Conservation (phyloP, 495 filamentous ascomycete genomes). For the Achaetomiella virescens region DNA sequence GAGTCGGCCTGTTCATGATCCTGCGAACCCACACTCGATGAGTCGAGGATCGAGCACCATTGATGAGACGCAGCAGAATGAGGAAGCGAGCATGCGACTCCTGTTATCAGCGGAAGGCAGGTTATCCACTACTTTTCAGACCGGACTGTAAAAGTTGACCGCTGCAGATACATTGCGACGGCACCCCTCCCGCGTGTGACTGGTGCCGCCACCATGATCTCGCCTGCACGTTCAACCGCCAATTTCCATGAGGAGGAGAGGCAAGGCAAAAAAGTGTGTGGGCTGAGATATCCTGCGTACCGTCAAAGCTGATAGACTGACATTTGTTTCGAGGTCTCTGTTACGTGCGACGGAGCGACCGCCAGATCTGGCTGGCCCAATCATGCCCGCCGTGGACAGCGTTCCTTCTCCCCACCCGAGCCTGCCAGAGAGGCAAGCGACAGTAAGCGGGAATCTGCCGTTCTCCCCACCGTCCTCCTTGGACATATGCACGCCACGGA, state of each 20-base stretch:
- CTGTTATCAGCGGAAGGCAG: constrained; percentile 46
- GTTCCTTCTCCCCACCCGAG: background rate
- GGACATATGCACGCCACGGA: background rate
- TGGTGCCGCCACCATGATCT: constrained; percentile 50
- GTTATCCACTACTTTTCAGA: background rate
- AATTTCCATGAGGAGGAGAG: constrained; percentile 16
- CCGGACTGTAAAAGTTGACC: background rate
- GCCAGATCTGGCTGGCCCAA: too few relatives aligned
- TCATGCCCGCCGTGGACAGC: background rate
- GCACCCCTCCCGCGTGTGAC: constrained; percentile 37
- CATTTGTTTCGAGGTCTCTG: background rate
- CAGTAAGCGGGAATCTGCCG: background rate
- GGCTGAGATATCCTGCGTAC: background rate
- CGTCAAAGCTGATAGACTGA: background rate
- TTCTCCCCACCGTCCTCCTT: background rate
- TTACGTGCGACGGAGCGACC: background rate
- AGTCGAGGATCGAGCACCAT: too few relatives aligned
- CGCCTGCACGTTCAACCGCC: constrained; percentile 44
- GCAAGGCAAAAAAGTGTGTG: constrained; percentile 23
- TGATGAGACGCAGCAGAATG: constrained; percentile 1
- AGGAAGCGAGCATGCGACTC: constrained; percentile 43
- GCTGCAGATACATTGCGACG: constrained; percentile 48
- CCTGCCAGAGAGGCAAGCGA: background rate
- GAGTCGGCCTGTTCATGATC: too few relatives aligned
- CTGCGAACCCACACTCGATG: too few relatives aligned